phyloP scores from a whole-genome alignment of 192 early-diverging fungal genomes.

The Dispira simplex region DNA sequence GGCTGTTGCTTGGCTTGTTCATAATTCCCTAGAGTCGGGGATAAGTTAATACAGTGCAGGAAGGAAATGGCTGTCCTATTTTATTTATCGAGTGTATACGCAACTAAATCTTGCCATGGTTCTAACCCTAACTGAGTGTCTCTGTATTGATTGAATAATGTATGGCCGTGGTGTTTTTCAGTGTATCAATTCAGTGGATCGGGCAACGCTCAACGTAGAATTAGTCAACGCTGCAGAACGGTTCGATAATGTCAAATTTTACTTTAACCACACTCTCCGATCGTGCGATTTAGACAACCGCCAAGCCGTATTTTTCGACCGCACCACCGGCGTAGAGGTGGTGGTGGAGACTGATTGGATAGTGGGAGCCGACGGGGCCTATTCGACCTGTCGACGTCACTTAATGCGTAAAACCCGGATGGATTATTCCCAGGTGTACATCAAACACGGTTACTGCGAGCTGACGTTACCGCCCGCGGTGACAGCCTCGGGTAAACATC shows the following conservation, averaged over 20 bases:
- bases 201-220: slow-evolving; percentile 63
- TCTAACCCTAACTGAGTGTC: too few relatives aligned
- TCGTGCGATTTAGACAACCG: slow-evolving; percentile 59
- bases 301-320: slow-evolving; percentile 18
- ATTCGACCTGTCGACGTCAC: slow-evolving; percentile 59
- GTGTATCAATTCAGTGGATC: slow-evolving; percentile 90
- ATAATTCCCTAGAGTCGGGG: neutral
- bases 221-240: slow-evolving; percentile 60
- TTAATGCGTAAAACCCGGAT: slow-evolving; percentile 68
- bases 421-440: slow-evolving; percentile 79
- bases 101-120: neutral
- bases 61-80: neutral
- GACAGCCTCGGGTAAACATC: slow-evolving; percentile 31
- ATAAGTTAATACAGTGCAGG: neutral
- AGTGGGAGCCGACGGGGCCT: slow-evolving; percentile 82
- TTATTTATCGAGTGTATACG: slow-evolving; percentile 2
- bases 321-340: slow-evolving; percentile 20
- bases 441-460: slow-evolving; percentile 86
- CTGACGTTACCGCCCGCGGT: slow-evolving; percentile 62
- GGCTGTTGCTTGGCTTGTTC: neutral
- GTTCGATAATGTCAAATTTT: slow-evolving; percentile 46
- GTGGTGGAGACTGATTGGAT: slow-evolving; percentile 52
- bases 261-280: slow-evolving; percentile 59
- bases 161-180: slow-evolving; percentile 11
- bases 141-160: neutral